A percentile compares a stretch with the other conserved stretches of the same genome.
phyloP scores from a whole-genome alignment of 2,329 filamentous ascomycete genomes.

The Claviceps purpurea region DNA sequence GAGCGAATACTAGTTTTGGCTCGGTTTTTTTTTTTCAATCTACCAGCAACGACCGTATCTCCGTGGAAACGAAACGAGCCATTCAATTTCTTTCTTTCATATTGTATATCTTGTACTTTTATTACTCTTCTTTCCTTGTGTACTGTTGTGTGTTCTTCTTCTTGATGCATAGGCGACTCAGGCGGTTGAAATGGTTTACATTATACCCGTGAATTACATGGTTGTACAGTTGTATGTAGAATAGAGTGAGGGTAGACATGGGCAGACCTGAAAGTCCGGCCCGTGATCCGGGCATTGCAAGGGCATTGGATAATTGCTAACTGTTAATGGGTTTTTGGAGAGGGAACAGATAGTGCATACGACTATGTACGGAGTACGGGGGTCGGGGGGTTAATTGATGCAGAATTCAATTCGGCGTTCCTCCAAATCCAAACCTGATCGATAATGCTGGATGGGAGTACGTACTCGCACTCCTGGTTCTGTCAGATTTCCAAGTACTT shows the following conservation, averaged over 20 bases:
- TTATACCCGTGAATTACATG: slow-evolving; percentile 2
- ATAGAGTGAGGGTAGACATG: not conserved
- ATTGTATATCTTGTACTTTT: not conserved
- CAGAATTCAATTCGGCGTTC: not conserved
- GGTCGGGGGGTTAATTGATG: not conserved
- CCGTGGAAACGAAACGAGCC: not conserved
- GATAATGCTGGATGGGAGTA: too few relatives aligned
- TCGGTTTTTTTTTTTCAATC: not conserved
- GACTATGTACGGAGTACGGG: not conserved
- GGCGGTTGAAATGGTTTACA: slow-evolving; percentile 2
- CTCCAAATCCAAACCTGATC: too few relatives aligned
- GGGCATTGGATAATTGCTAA: not conserved
- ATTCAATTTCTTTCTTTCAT: not conserved
- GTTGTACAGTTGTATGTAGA: not conserved
- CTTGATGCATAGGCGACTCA: not conserved
- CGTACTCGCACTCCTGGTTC: too few relatives aligned
- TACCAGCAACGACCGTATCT: not conserved
- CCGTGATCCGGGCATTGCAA: not conserved
- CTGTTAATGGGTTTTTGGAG: not conserved
- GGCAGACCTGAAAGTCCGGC: not conserved
- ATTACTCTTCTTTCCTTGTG: not conserved
- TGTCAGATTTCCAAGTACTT: too few relatives aligned
- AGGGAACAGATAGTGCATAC: not conserved
- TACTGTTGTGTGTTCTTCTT: not conserved
- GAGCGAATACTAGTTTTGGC: slow-evolving; percentile 16